Evolutionary conservation across 164 flowering plant species (phyloP).

Genomic region (Vitis riparia): DNA sequence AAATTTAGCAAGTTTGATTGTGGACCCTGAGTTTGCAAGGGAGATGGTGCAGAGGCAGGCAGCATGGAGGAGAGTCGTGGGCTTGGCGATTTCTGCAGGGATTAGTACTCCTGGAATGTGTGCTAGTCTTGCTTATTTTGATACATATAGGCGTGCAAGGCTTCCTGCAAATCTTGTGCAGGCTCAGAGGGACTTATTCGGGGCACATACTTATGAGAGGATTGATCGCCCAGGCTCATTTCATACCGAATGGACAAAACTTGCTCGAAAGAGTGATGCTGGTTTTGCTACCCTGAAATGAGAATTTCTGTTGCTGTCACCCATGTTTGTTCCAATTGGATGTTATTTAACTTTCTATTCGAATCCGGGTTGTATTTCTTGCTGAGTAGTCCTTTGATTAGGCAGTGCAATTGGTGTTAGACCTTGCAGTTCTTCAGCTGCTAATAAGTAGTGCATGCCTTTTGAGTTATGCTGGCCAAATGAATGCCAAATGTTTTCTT

Average conservation of each 20-base stretch:
- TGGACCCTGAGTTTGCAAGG: constrained; percentile 51
- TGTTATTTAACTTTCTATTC: constrained; percentile 9
- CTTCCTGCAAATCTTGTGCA: constrained; percentile 55
- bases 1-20: constrained; percentile 38
- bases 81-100: constrained; percentile 45
- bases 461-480: constrained; percentile 3
- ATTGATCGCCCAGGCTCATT: constrained; percentile 43
- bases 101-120: constrained; percentile 55
- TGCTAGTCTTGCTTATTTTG: constrained; percentile 52
- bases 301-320: not conserved
- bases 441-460: constrained; percentile 31
- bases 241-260: constrained; percentile 58
- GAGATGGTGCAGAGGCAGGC: constrained; percentile 57
- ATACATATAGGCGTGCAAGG: constrained; percentile 49
- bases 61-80: constrained; percentile 56
- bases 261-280: constrained; percentile 31
- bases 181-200: constrained; percentile 60
- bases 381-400: constrained; percentile 3
- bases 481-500: not conserved
- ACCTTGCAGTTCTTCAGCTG: constrained; percentile 7
- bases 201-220: constrained; percentile 57
- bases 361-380: constrained; percentile 6
- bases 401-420: constrained; percentile 15
- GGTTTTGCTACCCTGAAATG: constrained; percentile 33
- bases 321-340: constrained; percentile 7